These are phyloP conservation scores for Aureobasidium sp. DNA, from an alignment of 2,329 filamentous ascomycete genomes.

Conservation along the genomic window DNA sequence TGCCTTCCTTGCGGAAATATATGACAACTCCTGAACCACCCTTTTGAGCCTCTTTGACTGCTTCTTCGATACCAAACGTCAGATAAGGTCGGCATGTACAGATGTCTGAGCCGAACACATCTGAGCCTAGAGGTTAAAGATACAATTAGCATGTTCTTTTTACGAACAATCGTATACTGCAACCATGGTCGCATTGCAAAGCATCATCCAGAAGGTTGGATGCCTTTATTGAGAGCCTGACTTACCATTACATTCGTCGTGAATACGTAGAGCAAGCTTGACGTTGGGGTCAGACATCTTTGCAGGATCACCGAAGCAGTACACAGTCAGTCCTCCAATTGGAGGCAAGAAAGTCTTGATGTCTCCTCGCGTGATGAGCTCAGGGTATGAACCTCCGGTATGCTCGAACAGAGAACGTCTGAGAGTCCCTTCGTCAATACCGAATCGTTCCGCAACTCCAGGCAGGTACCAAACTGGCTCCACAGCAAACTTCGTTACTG, in stretches of 20 bases:
- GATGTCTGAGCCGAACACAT: conserved; percentile 96
- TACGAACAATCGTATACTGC: too few species aligned
- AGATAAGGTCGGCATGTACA: conserved; percentile 94
- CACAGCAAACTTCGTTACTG: conserved; percentile 93
- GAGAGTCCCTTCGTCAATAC: conserved; percentile 84
- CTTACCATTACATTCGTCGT: conserved; percentile 38
- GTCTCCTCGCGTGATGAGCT: conserved; percentile 88
- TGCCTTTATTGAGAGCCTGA: not conserved
- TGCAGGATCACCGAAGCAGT: conserved; percentile 90
- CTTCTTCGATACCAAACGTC: conserved; percentile 94
- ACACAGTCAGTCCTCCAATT: conserved; percentile 91
- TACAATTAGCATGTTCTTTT: not conserved
- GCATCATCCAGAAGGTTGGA: not conserved
- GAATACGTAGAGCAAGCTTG: conserved; percentile 74
- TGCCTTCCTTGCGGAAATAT: conserved; percentile 96
- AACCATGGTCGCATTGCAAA: too few species aligned
- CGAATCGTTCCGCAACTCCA: conserved; percentile 77
- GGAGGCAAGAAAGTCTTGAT: conserved; percentile 94
- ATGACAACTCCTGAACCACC: conserved; percentile 93
- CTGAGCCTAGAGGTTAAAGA: conserved; percentile 80
- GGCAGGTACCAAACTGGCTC: conserved; percentile 65
- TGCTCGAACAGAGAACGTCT: conserved; percentile 87
- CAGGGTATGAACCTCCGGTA: conserved; percentile 91
- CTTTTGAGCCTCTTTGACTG: conserved; percentile 91
- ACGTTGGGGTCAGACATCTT: conserved; percentile 85